Percentiles rank a stretch among this genome's conserved stretches.
These are phyloP conservation scores for Clausena lansium DNA, from an alignment of 345 rosid genomes.

Conservation along the genomic window DNA sequence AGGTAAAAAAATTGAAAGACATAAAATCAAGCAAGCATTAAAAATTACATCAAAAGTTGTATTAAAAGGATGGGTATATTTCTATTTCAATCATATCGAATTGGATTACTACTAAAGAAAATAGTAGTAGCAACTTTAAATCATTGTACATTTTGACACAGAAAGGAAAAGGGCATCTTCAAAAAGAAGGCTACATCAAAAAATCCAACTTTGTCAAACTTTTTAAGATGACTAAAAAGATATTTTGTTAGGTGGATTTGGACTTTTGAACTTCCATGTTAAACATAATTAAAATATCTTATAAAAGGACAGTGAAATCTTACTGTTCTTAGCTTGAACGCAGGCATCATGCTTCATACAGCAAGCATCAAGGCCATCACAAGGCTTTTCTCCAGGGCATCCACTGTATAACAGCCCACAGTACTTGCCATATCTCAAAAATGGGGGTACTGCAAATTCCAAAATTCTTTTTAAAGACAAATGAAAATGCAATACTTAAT, in stretches of 20 bases:
- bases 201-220: background rate
- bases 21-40: too few species aligned
- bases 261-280: background rate
- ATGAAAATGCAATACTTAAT: background rate
- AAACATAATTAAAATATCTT: too few species aligned
- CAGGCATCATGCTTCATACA: constrained; percentile 97
- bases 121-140: too few species aligned
- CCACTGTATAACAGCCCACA: constrained; percentile 88
- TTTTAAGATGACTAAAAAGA: background rate
- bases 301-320: background rate
- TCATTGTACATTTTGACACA: too few species aligned
- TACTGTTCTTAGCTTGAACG: constrained; percentile 75
- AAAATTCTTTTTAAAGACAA: background rate
- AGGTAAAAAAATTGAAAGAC: too few species aligned
- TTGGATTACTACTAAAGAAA: too few species aligned
- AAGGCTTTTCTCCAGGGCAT: constrained; percentile 89
- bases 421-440: constrained; percentile 88
- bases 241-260: background rate
- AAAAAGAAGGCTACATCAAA: background rate
- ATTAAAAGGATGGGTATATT: too few species aligned
- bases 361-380: constrained; percentile 91
- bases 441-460: constrained; percentile 63
- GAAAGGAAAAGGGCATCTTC: background rate
- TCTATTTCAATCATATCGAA: too few species aligned
- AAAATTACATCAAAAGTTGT: too few species aligned